Evolutionary conservation across 2,329 filamentous ascomycete genomes (phyloP).

Genomic region (Aspergillus sp.): DNA sequence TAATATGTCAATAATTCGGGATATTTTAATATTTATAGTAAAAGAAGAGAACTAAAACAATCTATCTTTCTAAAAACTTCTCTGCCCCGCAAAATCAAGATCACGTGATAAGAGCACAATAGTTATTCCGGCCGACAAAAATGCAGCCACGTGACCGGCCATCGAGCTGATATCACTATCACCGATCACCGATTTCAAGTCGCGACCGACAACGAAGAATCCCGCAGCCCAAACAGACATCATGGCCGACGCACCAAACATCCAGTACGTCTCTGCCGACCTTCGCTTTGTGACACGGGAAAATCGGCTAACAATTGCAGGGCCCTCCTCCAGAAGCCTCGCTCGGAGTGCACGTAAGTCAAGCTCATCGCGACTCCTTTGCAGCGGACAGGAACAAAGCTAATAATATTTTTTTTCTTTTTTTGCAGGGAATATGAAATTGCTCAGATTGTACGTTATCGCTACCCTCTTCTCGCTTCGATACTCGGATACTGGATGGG

Average conservation of each 20-base stretch:
- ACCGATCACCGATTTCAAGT: slow-evolving; percentile 5
- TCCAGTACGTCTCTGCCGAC: slow-evolving; percentile 1
- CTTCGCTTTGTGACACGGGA: fast-evolving
- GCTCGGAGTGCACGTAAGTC: slow-evolving; percentile 15
- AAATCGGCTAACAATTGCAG: not conserved
- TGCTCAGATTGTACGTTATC: slow-evolving; percentile 11
- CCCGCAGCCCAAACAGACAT: slow-evolving; percentile 1
- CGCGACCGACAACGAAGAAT: slow-evolving; percentile 7
- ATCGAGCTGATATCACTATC: slow-evolving; percentile 15
- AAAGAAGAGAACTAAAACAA: no score
- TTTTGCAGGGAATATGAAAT: slow-evolving; percentile 13
- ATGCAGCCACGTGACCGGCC: slow-evolving; percentile 5
- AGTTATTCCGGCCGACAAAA: not conserved
- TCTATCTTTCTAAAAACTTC: no score
- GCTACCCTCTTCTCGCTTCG: not conserved
- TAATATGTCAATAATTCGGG: no score
- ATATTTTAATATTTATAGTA: no score
- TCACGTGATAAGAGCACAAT: not conserved
- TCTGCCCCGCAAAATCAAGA: no score
- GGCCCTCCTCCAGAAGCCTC: slow-evolving; percentile 14
- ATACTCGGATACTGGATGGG: not conserved
- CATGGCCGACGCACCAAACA: slow-evolving; percentile 13
- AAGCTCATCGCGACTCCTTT: not conserved
- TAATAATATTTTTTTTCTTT: not conserved
- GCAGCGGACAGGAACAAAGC: not conserved